Percentiles rank a stretch among this genome's conserved stretches.
These are phyloP conservation scores for Pseudozyma sp. DNA, from an alignment of 1,284 basidiomycete species.

Conservation along the genomic window DNA sequence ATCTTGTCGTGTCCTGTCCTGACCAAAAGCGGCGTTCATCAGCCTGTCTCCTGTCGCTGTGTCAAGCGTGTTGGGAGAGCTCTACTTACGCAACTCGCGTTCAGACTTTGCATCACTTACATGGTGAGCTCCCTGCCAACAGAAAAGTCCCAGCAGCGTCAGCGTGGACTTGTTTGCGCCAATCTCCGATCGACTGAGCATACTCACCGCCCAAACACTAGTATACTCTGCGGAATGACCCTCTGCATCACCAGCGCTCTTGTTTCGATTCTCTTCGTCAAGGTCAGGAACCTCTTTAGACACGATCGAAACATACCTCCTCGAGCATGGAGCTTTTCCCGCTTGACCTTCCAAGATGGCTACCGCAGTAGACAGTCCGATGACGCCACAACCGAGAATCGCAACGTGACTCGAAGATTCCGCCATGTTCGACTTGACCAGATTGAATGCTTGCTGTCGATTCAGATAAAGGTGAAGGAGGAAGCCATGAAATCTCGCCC, in stretches of 20 bases:
- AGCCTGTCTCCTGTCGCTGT: background rate
- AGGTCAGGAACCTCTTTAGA: slow-evolving; percentile 38
- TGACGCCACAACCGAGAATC: slow-evolving; percentile 49
- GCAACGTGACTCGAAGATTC: slow-evolving; percentile 15
- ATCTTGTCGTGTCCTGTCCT: slow-evolving; percentile 33
- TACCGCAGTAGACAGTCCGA: slow-evolving; percentile 49
- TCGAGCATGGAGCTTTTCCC: background rate
- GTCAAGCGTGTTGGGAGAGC: background rate
- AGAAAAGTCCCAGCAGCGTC: slow-evolving; percentile 3
- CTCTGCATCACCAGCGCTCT: background rate
- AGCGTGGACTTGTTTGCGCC: background rate
- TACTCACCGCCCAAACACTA: slow-evolving; percentile 52
- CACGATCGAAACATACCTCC: slow-evolving; percentile 33
- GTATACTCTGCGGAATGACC: slow-evolving; percentile 41
- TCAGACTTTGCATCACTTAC: slow-evolving; percentile 48
- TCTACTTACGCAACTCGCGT: slow-evolving; percentile 27
- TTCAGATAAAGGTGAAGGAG: background rate
- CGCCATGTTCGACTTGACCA: background rate
- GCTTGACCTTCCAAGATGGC: slow-evolving; percentile 40
- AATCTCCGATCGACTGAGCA: background rate
- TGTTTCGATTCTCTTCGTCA: too few species aligned
- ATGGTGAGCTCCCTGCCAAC: slow-evolving; percentile 39
- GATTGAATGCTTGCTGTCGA: background rate
- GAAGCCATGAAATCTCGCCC: too few species aligned
- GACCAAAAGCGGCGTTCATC: too few species aligned